Evolutionary conservation across 345 rosid genomes (phyloP).

Genomic region (Balakata baccata): DNA sequence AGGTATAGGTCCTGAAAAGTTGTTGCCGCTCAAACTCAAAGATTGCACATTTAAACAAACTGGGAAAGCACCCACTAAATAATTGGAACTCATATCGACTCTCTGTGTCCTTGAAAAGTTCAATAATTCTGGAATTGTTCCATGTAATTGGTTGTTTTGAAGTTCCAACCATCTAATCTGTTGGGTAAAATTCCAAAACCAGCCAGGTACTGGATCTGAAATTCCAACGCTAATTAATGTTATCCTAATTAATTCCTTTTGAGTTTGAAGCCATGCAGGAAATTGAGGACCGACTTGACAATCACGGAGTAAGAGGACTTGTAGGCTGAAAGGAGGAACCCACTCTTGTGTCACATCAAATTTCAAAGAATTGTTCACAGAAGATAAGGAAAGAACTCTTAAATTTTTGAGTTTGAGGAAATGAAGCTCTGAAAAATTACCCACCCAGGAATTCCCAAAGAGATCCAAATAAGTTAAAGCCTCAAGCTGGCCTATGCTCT

Average conservation of each 20-base stretch:
- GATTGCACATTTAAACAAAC: slow-evolving; percentile 37
- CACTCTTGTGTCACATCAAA: slow-evolving; percentile 14
- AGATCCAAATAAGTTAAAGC: slow-evolving; percentile 19
- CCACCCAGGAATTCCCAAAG: slow-evolving; percentile 20
- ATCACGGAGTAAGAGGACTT: slow-evolving; percentile 7
- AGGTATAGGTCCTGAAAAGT: slow-evolving; percentile 41
- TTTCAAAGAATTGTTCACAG: neutral
- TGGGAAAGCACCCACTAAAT: slow-evolving; percentile 47
- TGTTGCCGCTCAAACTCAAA: slow-evolving; percentile 39
- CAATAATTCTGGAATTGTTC: slow-evolving; percentile 8
- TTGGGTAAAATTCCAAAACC: slow-evolving; percentile 18
- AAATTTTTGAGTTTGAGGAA: slow-evolving; percentile 6
- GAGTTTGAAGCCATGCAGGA: slow-evolving; percentile 20
- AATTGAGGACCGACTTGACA: slow-evolving; percentile 10
- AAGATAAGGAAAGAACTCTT: neutral
- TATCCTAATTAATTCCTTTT: slow-evolving; percentile 3
- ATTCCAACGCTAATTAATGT: slow-evolving; percentile 14
- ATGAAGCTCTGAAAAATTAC: slow-evolving; percentile 15
- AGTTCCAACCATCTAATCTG: slow-evolving; percentile 8
- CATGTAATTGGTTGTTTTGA: slow-evolving; percentile 5
- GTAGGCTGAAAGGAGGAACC: slow-evolving; percentile 21
- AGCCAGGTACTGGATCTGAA: slow-evolving; percentile 16
- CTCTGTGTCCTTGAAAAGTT: neutral
- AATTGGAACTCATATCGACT: slow-evolving; percentile 32
- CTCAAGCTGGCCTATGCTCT: slow-evolving; percentile 17